These are phyloP conservation scores for Leishmania gerbilli DNA, from an alignment of 208 protist genomes.

Conservation along the genomic window DNA sequence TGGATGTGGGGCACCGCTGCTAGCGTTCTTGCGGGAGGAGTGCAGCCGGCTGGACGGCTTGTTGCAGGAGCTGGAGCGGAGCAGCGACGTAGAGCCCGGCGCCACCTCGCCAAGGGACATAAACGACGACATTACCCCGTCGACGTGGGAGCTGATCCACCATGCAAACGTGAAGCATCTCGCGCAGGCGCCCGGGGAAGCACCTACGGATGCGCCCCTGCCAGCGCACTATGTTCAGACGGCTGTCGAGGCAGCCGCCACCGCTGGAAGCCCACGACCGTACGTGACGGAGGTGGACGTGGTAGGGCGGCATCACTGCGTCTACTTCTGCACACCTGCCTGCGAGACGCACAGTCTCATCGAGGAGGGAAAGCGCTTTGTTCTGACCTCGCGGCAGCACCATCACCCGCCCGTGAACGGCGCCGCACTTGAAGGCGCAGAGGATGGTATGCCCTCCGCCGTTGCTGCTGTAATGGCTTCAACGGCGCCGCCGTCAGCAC, in stretches of 20 bases:
- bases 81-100: not conserved
- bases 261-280: not conserved
- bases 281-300: conserved; percentile 26
- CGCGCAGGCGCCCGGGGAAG: not conserved
- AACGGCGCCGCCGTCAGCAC: not conserved
- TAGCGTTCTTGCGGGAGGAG: conserved; percentile 30
- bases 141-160: conserved; percentile 12
- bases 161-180: not conserved
- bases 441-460: not conserved
- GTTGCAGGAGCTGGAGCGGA: not conserved
- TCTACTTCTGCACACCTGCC: conserved; percentile 23
- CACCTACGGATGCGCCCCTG: not conserved
- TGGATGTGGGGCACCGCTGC: conserved; percentile 44
- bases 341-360: conserved; percentile 15
- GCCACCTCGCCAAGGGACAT: not conserved
- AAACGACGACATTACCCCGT: not conserved
- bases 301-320: conserved; percentile 9
- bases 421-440: not conserved
- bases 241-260: not conserved
- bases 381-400: conserved; percentile 6
- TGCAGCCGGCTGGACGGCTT: conserved; percentile 26
- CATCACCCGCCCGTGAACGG: not conserved
- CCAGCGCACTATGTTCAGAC: not conserved
- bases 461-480: not conserved
- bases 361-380: conserved; percentile 31